Evolutionary conservation across 139 green algal genomes (phyloP).

Genomic region (Ulvella scutata): DNA sequence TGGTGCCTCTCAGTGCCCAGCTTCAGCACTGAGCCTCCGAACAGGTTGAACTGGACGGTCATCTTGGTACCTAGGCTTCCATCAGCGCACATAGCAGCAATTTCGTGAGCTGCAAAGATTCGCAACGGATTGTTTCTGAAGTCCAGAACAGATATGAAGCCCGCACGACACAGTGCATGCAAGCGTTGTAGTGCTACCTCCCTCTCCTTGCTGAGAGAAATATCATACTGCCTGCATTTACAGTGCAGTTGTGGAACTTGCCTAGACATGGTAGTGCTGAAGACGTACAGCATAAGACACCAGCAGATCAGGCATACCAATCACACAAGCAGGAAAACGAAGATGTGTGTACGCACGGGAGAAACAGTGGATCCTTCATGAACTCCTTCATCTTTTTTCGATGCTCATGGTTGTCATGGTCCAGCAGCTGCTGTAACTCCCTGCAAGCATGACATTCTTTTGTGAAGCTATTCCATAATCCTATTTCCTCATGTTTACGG

Average conservation of each 20-base stretch:
- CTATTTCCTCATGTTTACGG: too few relatives aligned
- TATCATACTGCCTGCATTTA: constrained; percentile 31
- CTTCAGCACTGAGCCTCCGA: constrained; percentile 79
- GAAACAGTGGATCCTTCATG: constrained; percentile 47
- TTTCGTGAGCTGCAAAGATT: constrained; percentile 84
- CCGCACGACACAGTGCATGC: constrained; percentile 46
- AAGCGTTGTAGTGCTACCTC: constrained; percentile 66
- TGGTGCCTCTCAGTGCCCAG: constrained; percentile 64
- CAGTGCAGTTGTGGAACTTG: not conserved
- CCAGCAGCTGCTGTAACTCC: constrained; percentile 48
- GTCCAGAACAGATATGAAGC: constrained; percentile 56
- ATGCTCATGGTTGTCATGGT: constrained; percentile 67
- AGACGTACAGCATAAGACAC: not conserved
- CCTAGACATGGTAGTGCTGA: not conserved
- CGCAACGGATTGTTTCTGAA: constrained; percentile 55
- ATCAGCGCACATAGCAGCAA: constrained; percentile 45
- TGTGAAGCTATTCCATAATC: too few relatives aligned
- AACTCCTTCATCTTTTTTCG: constrained; percentile 58
- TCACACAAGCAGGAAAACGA: not conserved
- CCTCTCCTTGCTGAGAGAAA: constrained; percentile 57
- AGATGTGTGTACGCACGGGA: constrained; percentile 23
- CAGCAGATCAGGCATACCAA: not conserved
- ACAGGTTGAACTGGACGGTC: constrained; percentile 83
- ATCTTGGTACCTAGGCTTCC: constrained; percentile 75
- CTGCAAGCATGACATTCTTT: not conserved